A percentile compares a stretch with the other conserved stretches of the same genome.
Evolutionary conservation across 2,329 filamentous ascomycete genomes (phyloP).

Genomic region (Aspergillus floridensis): DNA sequence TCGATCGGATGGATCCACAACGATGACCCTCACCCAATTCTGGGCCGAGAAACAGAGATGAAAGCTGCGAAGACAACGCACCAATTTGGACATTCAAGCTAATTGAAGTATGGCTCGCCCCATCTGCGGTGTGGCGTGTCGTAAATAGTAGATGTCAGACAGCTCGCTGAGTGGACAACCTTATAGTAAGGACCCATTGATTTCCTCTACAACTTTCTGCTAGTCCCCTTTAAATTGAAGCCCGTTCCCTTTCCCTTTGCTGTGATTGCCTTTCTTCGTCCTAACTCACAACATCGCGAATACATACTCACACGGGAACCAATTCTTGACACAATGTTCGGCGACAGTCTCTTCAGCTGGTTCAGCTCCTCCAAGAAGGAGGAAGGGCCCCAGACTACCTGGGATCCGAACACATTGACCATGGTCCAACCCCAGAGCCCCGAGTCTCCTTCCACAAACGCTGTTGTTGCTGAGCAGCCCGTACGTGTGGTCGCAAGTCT

Average conservation of each 20-base stretch:
- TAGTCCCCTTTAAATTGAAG: too few relatives aligned
- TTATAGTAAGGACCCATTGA: neutral
- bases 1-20: slow-evolving; percentile 3
- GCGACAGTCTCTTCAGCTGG: slow-evolving; percentile 4
- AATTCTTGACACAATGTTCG: neutral
- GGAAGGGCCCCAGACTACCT: neutral
- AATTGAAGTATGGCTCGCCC: slow-evolving; percentile 4
- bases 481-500: neutral
- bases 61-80: neutral
- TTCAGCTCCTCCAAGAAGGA: slow-evolving; percentile 3
- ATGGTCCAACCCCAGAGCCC: slow-evolving; percentile 7
- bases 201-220: neutral
- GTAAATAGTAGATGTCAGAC: too few relatives aligned
- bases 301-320: neutral
- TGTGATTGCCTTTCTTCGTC: neutral
- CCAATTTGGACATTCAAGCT: slow-evolving; percentile 1
- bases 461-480: slow-evolving; percentile 1
- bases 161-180: neutral
- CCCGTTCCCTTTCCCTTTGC: neutral
- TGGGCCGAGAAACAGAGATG: neutral
- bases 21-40: slow-evolving; percentile 2
- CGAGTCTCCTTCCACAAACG: neutral
- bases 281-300: neutral
- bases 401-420: slow-evolving; percentile 6
- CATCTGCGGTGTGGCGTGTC: neutral